These are phyloP conservation scores for Axilococcus clingmanii DNA, from an alignment of 139 green algal species.

Conservation along the genomic window DNA sequence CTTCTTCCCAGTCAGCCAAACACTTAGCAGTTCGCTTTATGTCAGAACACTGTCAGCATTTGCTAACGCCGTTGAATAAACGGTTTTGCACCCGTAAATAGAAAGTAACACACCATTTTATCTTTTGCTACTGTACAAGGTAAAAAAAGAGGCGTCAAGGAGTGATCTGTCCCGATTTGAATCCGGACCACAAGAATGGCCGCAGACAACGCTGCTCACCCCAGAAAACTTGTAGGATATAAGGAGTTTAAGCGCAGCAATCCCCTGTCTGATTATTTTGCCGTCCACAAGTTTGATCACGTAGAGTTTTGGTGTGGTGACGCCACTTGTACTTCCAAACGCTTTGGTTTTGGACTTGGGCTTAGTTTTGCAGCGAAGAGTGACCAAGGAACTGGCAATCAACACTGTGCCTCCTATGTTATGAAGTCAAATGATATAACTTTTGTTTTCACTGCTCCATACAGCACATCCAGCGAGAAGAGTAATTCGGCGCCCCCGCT, in stretches of 20 bases:
- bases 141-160: no score
- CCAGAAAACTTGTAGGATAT: conserved; percentile 11
- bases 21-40: no score
- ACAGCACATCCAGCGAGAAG: conserved; percentile 36
- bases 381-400: conserved; percentile 82
- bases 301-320: conserved; percentile 92
- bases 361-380: conserved; percentile 82
- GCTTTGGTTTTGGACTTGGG: conserved; percentile 85
- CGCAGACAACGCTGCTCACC: neutral
- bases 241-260: conserved; percentile 40
- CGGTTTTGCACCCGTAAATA: no score
- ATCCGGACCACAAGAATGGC: no score
- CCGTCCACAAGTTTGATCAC: conserved; percentile 73
- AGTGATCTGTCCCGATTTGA: no score
- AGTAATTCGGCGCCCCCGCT: conserved; percentile 1
- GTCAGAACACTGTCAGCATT: no score
- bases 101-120: no score
- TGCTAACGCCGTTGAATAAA: no score
- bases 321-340: conserved; percentile 63
- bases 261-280: conserved; percentile 67
- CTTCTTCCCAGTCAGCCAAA: no score
- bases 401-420: conserved; percentile 73
- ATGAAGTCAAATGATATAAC: conserved; percentile 75
- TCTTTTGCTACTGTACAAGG: no score
- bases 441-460: conserved; percentile 92